Percentiles rank a stretch among this genome's conserved stretches.
Evolutionary conservation across 495 filamentous ascomycete species (phyloP).

Genomic region (Glonium stellatum): DNA sequence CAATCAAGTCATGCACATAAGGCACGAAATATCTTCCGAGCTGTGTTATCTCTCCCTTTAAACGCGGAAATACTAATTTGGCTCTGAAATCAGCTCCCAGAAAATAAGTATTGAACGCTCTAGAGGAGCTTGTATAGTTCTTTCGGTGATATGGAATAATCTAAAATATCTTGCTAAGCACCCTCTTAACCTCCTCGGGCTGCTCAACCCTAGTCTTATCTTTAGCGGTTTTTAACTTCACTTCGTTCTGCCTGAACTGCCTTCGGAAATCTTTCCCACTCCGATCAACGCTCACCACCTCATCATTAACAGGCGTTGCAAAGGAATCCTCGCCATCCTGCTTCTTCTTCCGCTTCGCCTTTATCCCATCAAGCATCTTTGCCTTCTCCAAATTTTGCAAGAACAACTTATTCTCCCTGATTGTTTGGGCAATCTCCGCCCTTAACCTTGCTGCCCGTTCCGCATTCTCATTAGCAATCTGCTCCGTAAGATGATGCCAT

Average conservation of each 20-base stretch:
- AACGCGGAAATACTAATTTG: too few relatives aligned
- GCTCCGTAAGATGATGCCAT: conserved; percentile 63
- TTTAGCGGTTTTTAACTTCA: conserved; percentile 42
- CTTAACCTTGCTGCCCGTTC: conserved; percentile 72
- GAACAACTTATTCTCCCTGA: conserved; percentile 78
- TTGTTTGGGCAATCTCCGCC: conserved; percentile 70
- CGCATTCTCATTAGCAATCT: conserved; percentile 73
- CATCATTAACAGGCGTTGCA: conserved; percentile 31
- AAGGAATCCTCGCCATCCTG: conserved; percentile 56
- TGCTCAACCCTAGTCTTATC: background rate
- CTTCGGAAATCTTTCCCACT: conserved; percentile 40
- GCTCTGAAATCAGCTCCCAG: too few relatives aligned
- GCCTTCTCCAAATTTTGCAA: conserved; percentile 66
- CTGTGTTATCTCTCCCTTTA: too few relatives aligned
- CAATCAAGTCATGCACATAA: too few relatives aligned
- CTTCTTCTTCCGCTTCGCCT: conserved; percentile 52
- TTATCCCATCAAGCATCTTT: conserved; percentile 38
- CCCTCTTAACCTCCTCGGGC: background rate
- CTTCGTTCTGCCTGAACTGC: conserved; percentile 69
- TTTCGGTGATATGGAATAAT: background rate
- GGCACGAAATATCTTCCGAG: too few relatives aligned
- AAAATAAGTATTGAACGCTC: too few relatives aligned
- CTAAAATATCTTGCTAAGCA: background rate
- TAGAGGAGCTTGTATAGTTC: too few relatives aligned
- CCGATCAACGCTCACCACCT: conserved; percentile 19